These are phyloP conservation scores for Cryptococcus sp. DNA, from an alignment of 1,284 basidiomycete genomes.

Conservation along the genomic window DNA sequence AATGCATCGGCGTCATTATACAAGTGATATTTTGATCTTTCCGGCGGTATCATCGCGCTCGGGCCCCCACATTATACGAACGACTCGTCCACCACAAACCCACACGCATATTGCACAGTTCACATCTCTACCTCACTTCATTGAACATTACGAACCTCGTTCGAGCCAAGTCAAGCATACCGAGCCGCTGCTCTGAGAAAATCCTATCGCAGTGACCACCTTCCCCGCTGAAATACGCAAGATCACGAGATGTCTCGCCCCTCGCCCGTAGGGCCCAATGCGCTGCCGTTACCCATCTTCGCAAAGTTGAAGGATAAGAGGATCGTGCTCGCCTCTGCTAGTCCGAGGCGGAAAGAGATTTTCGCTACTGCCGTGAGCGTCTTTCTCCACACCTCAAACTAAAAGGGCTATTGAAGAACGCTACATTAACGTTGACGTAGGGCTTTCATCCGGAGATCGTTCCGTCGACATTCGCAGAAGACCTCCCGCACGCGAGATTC, in stretches of 20 bases:
- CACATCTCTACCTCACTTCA: background rate
- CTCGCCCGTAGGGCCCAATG: slow-evolving; percentile 65
- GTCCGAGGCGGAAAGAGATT: slow-evolving; percentile 81
- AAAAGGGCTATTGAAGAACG: background rate
- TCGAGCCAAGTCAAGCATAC: background rate
- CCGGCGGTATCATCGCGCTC: background rate
- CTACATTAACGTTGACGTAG: slow-evolving; percentile 53
- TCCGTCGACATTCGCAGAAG: slow-evolving; percentile 84
- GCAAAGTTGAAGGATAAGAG: slow-evolving; percentile 69
- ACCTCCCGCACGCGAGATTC: slow-evolving; percentile 68
- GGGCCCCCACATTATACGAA: background rate
- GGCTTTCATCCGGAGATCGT: slow-evolving; percentile 84
- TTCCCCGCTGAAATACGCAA: background rate
- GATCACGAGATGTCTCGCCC: slow-evolving; percentile 13
- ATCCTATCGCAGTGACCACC: background rate
- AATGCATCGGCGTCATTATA: background rate
- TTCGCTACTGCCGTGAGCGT: slow-evolving; percentile 71
- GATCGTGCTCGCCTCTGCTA: slow-evolving; percentile 80
- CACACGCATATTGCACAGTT: too few species aligned
- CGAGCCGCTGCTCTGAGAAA: background rate
- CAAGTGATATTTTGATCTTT: background rate
- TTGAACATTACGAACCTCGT: background rate
- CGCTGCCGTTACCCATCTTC: slow-evolving; percentile 69
- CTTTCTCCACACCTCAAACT: too few species aligned
- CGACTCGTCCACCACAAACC: too few species aligned